These are phyloP conservation scores for Boletales sp. DNA, from an alignment of 768 basidiomycete species.

Conservation along the genomic window DNA sequence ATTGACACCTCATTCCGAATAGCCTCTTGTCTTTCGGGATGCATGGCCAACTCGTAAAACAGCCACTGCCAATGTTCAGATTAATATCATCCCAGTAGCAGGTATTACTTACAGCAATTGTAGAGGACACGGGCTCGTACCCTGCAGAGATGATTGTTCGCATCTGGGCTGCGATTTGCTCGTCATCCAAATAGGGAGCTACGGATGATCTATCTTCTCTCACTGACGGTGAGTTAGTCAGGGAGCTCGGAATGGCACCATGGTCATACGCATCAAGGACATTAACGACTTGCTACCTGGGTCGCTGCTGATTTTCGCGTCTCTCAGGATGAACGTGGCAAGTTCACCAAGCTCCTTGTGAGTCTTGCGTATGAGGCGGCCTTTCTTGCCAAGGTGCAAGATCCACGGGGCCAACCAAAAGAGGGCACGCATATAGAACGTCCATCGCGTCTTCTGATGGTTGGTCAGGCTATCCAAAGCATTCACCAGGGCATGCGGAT, in stretches of 20 bases:
- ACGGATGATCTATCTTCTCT: constrained; percentile 42
- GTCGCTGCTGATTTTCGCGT: constrained; percentile 47
- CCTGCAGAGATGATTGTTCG: constrained; percentile 61
- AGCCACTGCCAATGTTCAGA: constrained; percentile 47
- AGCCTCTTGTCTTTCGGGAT: constrained; percentile 48
- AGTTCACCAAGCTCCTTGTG: constrained; percentile 53
- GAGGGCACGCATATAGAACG: constrained; percentile 62
- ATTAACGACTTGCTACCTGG: constrained; percentile 46
- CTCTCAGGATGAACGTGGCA: constrained; percentile 50
- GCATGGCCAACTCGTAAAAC: constrained; percentile 55
- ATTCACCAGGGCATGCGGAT: constrained; percentile 45
- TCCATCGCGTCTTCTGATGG: constrained; percentile 51
- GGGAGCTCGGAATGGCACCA: background rate
- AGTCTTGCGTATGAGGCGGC: constrained; percentile 51
- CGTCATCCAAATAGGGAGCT: constrained; percentile 41
- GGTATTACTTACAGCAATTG: constrained; percentile 27
- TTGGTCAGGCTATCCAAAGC: constrained; percentile 60
- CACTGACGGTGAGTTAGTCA: constrained; percentile 23
- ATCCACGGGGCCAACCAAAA: constrained; percentile 60
- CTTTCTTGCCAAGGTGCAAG: constrained; percentile 53
- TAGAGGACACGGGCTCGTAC: constrained; percentile 37
- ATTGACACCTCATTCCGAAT: constrained; percentile 53
- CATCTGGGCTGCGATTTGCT: constrained; percentile 56
- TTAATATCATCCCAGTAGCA: background rate
- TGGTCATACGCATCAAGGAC: constrained; percentile 48